phyloP scores from a whole-genome alignment of 768 basidiomycete species.

The Cyathus striatus region DNA sequence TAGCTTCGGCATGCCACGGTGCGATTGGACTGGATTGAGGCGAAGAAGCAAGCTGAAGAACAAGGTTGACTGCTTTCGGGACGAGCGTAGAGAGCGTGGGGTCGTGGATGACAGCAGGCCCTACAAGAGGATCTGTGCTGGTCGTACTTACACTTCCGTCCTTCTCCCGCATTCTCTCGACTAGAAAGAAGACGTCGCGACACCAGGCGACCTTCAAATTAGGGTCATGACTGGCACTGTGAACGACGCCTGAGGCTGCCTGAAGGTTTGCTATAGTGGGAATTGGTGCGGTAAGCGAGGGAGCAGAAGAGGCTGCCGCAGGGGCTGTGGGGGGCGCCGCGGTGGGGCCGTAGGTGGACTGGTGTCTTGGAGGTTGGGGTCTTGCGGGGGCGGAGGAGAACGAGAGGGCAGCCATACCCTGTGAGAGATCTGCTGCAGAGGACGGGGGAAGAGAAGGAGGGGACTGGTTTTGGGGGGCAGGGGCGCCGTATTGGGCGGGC shows the following conservation, averaged over 20 bases:
- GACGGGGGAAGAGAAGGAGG: constrained; percentile 6
- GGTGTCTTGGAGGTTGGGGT: constrained; percentile 14
- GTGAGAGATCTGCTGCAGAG: constrained; percentile 8
- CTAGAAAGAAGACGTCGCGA: constrained; percentile 76
- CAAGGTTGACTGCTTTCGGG: constrained; percentile 57
- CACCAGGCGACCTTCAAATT: constrained; percentile 69
- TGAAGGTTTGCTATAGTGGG: constrained; percentile 61
- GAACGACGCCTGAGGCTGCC: constrained; percentile 44
- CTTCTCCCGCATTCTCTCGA: constrained; percentile 49
- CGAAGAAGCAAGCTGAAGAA: constrained; percentile 51
- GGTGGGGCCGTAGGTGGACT: constrained; percentile 29
- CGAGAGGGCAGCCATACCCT: constrained; percentile 11
- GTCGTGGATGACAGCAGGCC: constrained; percentile 53
- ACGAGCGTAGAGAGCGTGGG: constrained; percentile 54
- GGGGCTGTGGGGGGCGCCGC: constrained; percentile 38
- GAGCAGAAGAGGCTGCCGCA: constrained; percentile 38
- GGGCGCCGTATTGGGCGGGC: no score
- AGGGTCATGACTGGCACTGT: constrained; percentile 53
- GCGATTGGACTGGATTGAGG: constrained; percentile 20
- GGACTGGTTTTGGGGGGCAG: neutral
- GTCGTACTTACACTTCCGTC: no score
- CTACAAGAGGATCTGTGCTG: constrained; percentile 40
- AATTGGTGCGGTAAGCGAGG: constrained; percentile 61
- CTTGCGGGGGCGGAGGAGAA: constrained; percentile 15
- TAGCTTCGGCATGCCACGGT: constrained; percentile 59